These are phyloP conservation scores for Panus rudis DNA, from an alignment of 768 basidiomycete species.

Conservation along the genomic window DNA sequence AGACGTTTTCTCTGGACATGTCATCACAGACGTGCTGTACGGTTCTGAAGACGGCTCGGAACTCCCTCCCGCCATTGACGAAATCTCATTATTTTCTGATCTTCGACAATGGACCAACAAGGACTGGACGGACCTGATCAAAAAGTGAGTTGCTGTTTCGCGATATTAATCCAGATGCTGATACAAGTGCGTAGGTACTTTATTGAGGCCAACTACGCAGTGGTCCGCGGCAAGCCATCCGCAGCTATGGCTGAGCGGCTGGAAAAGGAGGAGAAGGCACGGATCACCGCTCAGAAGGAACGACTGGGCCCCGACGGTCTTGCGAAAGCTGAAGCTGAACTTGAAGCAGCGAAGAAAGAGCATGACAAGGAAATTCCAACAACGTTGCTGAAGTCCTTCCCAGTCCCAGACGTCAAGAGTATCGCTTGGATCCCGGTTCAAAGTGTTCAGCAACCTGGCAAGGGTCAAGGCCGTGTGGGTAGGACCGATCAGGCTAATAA, in stretches of 20 bases:
- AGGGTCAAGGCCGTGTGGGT: constrained; percentile 31
- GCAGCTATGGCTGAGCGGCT: constrained; percentile 73
- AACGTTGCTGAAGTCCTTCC: constrained; percentile 76
- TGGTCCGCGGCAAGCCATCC: constrained; percentile 87
- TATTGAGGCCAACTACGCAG: constrained; percentile 60
- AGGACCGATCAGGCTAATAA: constrained; percentile 21
- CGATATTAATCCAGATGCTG: constrained; percentile 2
- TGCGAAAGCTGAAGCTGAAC: constrained; percentile 51
- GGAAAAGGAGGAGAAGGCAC: constrained; percentile 72
- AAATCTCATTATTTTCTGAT: constrained; percentile 62
- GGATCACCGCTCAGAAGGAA: constrained; percentile 62
- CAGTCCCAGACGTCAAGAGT: constrained; percentile 83
- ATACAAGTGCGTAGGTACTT: constrained; percentile 55
- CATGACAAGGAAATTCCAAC: constrained; percentile 79
- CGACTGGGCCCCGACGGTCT: constrained; percentile 78
- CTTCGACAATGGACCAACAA: constrained; percentile 66
- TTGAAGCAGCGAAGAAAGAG: constrained; percentile 81
- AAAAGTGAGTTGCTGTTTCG: constrained; percentile 44
- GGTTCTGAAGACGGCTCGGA: constrained; percentile 79
- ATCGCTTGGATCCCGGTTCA: constrained; percentile 89
- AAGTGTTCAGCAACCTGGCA: constrained; percentile 56
- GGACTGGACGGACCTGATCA: constrained; percentile 73
- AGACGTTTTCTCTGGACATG: constrained; percentile 65
- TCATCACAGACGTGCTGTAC: constrained; percentile 84
- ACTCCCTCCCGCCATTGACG: constrained; percentile 64